phyloP scores from a whole-genome alignment of 176 grass and related monocot species.

The Aegilops tauschii region DNA sequence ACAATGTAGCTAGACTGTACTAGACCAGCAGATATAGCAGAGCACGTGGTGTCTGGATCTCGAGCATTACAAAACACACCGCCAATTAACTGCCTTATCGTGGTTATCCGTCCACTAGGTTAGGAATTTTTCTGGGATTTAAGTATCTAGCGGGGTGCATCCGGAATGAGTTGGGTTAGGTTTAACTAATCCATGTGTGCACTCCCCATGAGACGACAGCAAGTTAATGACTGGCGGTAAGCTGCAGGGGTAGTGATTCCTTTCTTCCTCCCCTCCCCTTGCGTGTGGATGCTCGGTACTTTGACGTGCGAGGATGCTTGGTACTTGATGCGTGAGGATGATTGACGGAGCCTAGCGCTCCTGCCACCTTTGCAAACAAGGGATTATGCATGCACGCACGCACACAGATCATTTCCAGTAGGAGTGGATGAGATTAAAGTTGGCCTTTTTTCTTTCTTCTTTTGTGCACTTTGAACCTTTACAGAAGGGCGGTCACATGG shows the following conservation, averaged over 20 bases:
- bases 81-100: not conserved
- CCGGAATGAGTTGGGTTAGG: not conserved
- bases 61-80: not conserved
- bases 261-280: not conserved
- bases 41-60: conserved; percentile 36
- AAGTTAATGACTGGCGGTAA: not conserved
- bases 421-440: not conserved
- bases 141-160: not conserved
- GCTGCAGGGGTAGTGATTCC: not conserved
- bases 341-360: not conserved
- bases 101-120: conserved; percentile 17
- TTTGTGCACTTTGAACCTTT: not conserved
- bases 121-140: not conserved
- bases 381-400: too few relatives aligned
- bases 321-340: not conserved
- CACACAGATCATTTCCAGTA: not conserved
- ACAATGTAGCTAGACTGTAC: not conserved
- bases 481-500: conserved; percentile 11
- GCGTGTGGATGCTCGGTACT: not conserved
- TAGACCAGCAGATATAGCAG: not conserved
- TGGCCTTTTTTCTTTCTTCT: not conserved
- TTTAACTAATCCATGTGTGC: not conserved
- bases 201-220: not conserved
- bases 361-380: not conserved
- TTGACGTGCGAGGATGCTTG: not conserved